phyloP scores from a whole-genome alignment of 805 yeast genomes.

The Martiniozyma abietophila region DNA sequence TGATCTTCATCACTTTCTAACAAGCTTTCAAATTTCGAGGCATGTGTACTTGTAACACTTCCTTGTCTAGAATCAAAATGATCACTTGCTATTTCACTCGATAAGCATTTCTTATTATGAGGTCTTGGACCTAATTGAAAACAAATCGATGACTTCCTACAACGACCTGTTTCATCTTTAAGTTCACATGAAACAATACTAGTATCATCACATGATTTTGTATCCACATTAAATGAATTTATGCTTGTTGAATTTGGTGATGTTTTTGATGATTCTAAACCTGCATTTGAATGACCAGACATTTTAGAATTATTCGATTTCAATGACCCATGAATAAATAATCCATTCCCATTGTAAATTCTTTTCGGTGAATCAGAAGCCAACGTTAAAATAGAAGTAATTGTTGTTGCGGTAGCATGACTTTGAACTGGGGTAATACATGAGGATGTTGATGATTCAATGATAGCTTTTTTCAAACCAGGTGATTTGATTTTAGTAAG shows the following conservation, averaged over 20 bases:
- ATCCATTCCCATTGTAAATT: no score
- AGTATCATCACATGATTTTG: neutral
- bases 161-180: constrained; percentile 17
- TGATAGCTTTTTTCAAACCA: neutral
- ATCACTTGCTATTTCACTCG: no score
- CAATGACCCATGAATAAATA: constrained; percentile 4
- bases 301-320: constrained; percentile 5
- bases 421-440: constrained; percentile 11
- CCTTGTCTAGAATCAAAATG: constrained; percentile 2
- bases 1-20: constrained; percentile 1
- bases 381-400: constrained; percentile 9
- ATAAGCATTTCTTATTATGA: no score
- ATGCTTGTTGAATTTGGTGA: constrained; percentile 6
- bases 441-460: constrained; percentile 11
- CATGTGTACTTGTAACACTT: constrained; percentile 4
- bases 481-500: constrained; percentile 6
- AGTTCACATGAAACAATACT: constrained; percentile 18
- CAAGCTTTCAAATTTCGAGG: no score
- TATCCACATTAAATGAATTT: neutral
- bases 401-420: constrained; percentile 11
- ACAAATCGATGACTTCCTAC: constrained; percentile 22
- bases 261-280: constrained; percentile 8
- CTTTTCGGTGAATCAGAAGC: constrained; percentile 8
- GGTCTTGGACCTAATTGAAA: constrained; percentile 15
- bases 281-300: constrained; percentile 1